Percentiles rank a stretch among this genome's conserved stretches.
Conservation (phyloP, 108 stramenopile species). For the Craspedostauros australis region DNA sequence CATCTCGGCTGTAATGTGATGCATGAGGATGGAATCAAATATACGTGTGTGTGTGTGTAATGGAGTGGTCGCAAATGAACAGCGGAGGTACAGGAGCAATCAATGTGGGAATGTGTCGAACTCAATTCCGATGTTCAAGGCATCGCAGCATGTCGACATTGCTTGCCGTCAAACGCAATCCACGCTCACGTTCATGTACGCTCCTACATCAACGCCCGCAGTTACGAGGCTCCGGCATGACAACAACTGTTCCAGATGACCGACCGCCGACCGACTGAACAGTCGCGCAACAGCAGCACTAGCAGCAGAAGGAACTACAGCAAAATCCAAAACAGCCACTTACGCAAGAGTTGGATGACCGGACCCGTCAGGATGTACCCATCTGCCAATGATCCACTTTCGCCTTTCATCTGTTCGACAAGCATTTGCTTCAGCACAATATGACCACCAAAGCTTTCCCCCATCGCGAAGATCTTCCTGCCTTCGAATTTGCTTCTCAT, state of each 20-base stretch:
- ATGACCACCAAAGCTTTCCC: slow-evolving; percentile 1
- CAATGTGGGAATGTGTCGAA: too few species aligned
- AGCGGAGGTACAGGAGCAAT: too few species aligned
- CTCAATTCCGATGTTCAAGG: too few species aligned
- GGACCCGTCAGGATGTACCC: not conserved
- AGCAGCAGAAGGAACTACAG: too few species aligned
- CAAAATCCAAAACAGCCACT: too few species aligned
- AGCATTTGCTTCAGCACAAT: not conserved
- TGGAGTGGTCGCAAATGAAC: not conserved
- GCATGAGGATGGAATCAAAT: not conserved
- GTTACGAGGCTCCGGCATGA: too few species aligned
- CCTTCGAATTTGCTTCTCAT: not conserved
- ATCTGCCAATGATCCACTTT: not conserved
- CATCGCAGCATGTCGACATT: not conserved
- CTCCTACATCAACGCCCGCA: too few species aligned
- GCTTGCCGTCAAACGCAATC: not conserved
- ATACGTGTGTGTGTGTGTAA: slow-evolving; percentile 5
- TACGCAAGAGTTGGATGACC: not conserved
- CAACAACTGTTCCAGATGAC: too few species aligned
- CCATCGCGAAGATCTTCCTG: not conserved
- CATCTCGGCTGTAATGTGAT: slow-evolving; percentile 6
- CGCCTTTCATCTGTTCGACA: not conserved
- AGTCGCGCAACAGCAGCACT: too few species aligned
- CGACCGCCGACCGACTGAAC: too few species aligned
- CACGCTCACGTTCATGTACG: slow-evolving; percentile 6